Percentiles rank a stretch among this genome's conserved stretches.
Evolutionary conservation across 164 flowering plant genomes (phyloP).

Genomic region (Nymphaea thermarum): DNA sequence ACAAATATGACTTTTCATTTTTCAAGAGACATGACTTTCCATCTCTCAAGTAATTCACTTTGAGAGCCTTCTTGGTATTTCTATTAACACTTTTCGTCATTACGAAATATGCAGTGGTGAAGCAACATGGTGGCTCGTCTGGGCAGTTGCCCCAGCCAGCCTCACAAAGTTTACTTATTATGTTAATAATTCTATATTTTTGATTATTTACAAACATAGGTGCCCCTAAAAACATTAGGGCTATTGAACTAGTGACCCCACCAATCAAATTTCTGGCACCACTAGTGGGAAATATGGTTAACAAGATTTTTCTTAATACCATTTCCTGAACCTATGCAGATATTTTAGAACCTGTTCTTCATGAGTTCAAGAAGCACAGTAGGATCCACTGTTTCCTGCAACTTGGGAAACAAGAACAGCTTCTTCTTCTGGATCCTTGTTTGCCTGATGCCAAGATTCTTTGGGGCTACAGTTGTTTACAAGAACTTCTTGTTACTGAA

Average conservation of each 20-base stretch:
- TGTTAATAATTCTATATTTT: no score
- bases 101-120: no score
- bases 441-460: slow-evolving; percentile 55
- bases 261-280: neutral
- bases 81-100: no score
- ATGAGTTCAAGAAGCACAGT: slow-evolving; percentile 64
- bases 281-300: neutral
- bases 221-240: no score
- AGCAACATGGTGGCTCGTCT: no score
- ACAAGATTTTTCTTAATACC: neutral
- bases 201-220: no score
- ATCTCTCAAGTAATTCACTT: no score
- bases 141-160: no score
- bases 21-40: no score
- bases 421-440: slow-evolving; percentile 56
- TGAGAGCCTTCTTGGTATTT: no score
- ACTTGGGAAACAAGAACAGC: slow-evolving; percentile 67
- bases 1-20: no score
- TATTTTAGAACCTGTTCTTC: slow-evolving; percentile 42
- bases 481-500: slow-evolving; percentile 39
- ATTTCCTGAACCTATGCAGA: neutral
- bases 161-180: no score
- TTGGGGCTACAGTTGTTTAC: slow-evolving; percentile 38
- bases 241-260: neutral
- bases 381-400: slow-evolving; percentile 73